Conservation (phyloP, 179 eudicot species). For the Sideroxylon spinosum region DNA sequence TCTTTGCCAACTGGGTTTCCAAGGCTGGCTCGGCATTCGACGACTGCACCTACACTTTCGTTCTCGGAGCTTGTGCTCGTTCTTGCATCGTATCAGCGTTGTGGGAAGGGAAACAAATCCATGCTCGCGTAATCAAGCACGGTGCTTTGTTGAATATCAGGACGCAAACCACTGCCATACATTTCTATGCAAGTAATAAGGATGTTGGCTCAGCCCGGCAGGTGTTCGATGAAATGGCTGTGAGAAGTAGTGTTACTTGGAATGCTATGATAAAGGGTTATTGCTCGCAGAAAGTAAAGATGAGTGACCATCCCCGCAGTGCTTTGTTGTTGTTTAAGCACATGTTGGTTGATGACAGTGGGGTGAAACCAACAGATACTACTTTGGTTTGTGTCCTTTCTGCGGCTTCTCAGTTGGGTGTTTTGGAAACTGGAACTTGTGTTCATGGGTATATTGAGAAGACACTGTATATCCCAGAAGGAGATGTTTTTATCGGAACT, state of each 20-base stretch:
- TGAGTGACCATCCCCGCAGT: constrained; percentile 19
- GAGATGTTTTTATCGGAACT: constrained; percentile 52
- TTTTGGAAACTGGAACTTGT: constrained; percentile 40
- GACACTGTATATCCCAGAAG: constrained; percentile 22
- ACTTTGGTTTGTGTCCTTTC: constrained; percentile 51
- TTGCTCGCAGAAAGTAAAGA: constrained; percentile 29
- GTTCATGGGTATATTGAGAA: constrained; percentile 50
- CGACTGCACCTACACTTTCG: constrained; percentile 41
- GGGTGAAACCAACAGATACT: constrained; percentile 26
- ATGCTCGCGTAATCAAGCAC: constrained; percentile 31
- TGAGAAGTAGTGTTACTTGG: constrained; percentile 44
- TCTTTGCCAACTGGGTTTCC: constrained; percentile 47
- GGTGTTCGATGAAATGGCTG: constrained; percentile 54
- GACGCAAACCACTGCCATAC: constrained; percentile 39
- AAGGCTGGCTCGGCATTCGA: constrained; percentile 30
- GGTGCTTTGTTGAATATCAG: constrained; percentile 31
- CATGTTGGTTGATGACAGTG: constrained; percentile 32
- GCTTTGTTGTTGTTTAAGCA: constrained; percentile 35
- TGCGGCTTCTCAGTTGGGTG: constrained; percentile 48
- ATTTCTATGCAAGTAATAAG: constrained; percentile 41
- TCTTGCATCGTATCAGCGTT: constrained; percentile 24
- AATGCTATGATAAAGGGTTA: constrained; percentile 62
- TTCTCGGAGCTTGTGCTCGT: constrained; percentile 60
- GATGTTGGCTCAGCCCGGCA: constrained; percentile 26
- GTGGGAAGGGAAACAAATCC: constrained; percentile 52